Evolutionary conservation across 2,329 filamentous ascomycete genomes (phyloP), one percentile per base, ranked within the genome.

Genomic region (Apiospora malaysiana): DNA sequence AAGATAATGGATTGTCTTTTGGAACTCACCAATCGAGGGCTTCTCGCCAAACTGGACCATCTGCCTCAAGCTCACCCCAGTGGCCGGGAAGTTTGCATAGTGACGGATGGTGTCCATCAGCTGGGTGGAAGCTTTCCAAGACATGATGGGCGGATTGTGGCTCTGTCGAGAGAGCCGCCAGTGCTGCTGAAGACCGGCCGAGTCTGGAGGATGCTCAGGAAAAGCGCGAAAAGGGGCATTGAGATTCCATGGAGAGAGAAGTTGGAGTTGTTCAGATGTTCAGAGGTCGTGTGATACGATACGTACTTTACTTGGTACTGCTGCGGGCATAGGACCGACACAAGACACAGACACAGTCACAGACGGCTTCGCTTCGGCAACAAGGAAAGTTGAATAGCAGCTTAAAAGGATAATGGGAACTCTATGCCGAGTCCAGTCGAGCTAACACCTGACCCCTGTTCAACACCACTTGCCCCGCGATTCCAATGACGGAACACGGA

Each of bases 11-110:
- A 25, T 14, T 9, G 23, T 27, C 40, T 43, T 43, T 45, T 67
- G 40, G 40, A 21, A 82, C 88, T 78, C 86, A 96, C 94, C 94
- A 77, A 91, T 93, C 21, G 95, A 98, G 69, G 95, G 95, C 81
- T 91, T 93, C 85, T 97, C 94, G 80, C 95, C 95, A 82, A 98
- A 98, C 83, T 98, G 95, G 71, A 98, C 95, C 96, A 99, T 99
- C 88, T 99, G 96, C 82, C 96, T 90, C 83, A 99, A 88, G 81
- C 95, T 98, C 78, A 97, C 93, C 78, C 96, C 96, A 18, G 96
- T 99, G 73, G 96, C 96, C 75, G 96, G 96, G 83, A 98, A 99
- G 83, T 91, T 94, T 82, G 94, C 94, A 89, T 98, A 98, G 85
- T 98, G 94, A 83, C 92, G 91, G 91, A 98, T 98, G 86, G 93